These are phyloP conservation scores for Begonia fuchsioides DNA, from an alignment of 306 rosid genomes.

Conservation along the genomic window DNA sequence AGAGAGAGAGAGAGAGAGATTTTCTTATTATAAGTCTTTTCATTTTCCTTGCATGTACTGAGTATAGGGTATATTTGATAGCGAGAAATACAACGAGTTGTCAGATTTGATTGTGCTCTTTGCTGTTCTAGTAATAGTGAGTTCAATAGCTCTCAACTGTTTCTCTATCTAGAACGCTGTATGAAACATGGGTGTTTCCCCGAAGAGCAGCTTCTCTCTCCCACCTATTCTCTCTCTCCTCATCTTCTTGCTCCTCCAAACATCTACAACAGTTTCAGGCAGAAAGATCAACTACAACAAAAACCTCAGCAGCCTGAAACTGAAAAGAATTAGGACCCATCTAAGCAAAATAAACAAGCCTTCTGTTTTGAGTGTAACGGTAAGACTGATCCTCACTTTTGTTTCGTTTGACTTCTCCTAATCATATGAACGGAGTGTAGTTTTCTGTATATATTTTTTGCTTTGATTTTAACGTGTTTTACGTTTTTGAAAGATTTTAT, in stretches of 20 bases:
- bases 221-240: conserved; percentile 12
- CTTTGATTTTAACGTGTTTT: neutral
- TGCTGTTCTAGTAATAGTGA: conserved; percentile 7
- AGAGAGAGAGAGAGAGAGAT: conserved; percentile 1
- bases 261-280: conserved; percentile 8
- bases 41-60: conserved; percentile 9
- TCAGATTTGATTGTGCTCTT: conserved; percentile 9
- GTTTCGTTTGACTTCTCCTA: neutral
- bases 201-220: conserved; percentile 14
- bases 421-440: no score
- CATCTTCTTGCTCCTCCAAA: conserved; percentile 14
- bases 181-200: conserved; percentile 14
- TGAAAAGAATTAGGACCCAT: conserved; percentile 54
- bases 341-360: conserved; percentile 66
- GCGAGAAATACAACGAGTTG: conserved; percentile 3
- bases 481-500: neutral
- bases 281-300: conserved; percentile 32
- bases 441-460: neutral
- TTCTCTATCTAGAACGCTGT: conserved; percentile 20
- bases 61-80: conserved; percentile 4
- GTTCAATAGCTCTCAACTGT: neutral
- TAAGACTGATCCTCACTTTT: conserved; percentile 5
- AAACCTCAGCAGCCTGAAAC: conserved; percentile 41
- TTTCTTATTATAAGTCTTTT: conserved; percentile 13
- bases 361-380: conserved; percentile 45